Conservation (phyloP, 2,329 filamentous ascomycete species). For the Fusarium solani-melongenae region DNA sequence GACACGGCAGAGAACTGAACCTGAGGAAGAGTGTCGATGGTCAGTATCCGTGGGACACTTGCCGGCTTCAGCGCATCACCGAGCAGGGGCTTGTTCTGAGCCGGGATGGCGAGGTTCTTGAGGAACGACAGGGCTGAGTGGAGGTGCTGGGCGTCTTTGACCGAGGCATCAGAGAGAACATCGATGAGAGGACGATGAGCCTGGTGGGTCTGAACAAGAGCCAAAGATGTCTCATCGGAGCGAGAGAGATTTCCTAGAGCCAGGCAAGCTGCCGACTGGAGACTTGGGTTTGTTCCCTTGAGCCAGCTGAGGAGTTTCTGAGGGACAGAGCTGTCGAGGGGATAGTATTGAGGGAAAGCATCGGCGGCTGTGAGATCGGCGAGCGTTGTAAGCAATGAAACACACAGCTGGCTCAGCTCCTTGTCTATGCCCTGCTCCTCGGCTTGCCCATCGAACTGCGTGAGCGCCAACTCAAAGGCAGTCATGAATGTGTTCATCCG, state of each 20-base stretch:
- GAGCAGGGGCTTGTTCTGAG: constrained; percentile 63
- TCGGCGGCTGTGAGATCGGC: constrained; percentile 65
- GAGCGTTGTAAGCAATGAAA: constrained; percentile 61
- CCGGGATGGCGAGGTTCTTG: constrained; percentile 72
- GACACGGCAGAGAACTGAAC: constrained; percentile 71
- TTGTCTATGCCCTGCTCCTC: constrained; percentile 58
- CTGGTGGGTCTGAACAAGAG: constrained; percentile 58
- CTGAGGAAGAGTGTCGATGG: constrained; percentile 62
- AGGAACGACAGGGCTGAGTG: constrained; percentile 70
- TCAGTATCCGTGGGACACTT: constrained; percentile 65
- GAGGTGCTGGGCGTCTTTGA: constrained; percentile 62
- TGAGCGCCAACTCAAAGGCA: constrained; percentile 61
- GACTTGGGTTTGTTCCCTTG: constrained; percentile 50
- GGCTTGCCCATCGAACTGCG: constrained; percentile 53
- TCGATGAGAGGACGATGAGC: constrained; percentile 58
- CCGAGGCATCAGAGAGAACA: constrained; percentile 55
- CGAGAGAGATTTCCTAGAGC: constrained; percentile 71
- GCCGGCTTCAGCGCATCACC: constrained; percentile 58
- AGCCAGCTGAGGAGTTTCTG: constrained; percentile 62
- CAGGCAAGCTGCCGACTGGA: constrained; percentile 69
- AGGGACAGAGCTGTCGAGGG: constrained; percentile 56
- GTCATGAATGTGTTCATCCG: constrained; percentile 58
- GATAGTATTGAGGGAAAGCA: constrained; percentile 55
- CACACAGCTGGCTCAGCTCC: constrained; percentile 61
- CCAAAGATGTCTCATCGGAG: constrained; percentile 63